Conservation (phyloP, 352 stramenopile species). For the Phytophthora crassamura region DNA sequence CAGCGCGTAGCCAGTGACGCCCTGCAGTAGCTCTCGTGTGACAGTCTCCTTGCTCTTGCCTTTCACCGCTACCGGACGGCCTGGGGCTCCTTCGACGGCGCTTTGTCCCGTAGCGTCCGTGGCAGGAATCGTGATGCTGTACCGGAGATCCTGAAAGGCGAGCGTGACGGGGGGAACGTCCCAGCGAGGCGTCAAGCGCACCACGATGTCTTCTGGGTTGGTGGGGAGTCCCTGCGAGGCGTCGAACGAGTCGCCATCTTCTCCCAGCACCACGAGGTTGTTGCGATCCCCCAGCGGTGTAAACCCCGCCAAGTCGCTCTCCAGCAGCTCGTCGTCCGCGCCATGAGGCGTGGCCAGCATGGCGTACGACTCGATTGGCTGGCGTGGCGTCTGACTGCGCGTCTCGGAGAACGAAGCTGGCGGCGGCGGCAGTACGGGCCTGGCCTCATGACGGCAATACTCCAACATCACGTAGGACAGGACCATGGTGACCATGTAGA, state of each 20-base stretch:
- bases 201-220: conserved; percentile 25
- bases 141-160: conserved; percentile 54
- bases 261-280: conserved; percentile 11
- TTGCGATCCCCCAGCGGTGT: conserved; percentile 9
- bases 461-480: conserved; percentile 52
- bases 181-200: conserved; percentile 33
- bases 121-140: conserved; percentile 37
- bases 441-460: conserved; percentile 38
- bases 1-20: conserved; percentile 76
- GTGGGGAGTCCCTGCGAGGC: conserved; percentile 29
- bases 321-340: conserved; percentile 33
- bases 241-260: conserved; percentile 25
- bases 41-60: conserved; percentile 56
- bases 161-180: conserved; percentile 47
- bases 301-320: conserved; percentile 36
- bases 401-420: conserved; percentile 18
- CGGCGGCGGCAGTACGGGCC: conserved; percentile 1
- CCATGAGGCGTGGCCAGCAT: conserved; percentile 42
- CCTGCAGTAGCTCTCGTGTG: conserved; percentile 71
- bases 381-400: conserved; percentile 18
- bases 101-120: conserved; percentile 16
- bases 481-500: conserved; percentile 38
- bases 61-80: conserved; percentile 36
- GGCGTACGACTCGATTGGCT: conserved; percentile 41
- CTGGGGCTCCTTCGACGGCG: conserved; percentile 28